Evolutionary conservation across 1,284 basidiomycete genomes (phyloP), one percentile per base, ranked within the genome.

Genomic region (Rhodotorula sp.): DNA sequence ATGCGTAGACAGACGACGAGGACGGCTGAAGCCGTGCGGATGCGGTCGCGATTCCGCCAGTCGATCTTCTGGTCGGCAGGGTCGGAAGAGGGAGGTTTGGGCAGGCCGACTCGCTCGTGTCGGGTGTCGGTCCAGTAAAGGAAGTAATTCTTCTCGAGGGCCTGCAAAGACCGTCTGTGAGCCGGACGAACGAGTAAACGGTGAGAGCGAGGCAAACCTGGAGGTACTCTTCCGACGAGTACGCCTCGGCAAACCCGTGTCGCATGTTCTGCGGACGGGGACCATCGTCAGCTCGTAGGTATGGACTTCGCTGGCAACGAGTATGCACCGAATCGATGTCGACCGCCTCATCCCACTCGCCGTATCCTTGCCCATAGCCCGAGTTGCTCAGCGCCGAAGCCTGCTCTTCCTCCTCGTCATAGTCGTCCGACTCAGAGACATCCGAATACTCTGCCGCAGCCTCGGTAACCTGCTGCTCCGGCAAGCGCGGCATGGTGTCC

Each of bases 1-100:
- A 99, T 92, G 82, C 99, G 98, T 55, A 99, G 85, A 79, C 95
- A 99, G 72, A 98, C 85, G 22, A 97, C 91, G n/a, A 99, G 85
- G 0, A 91, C 91, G 2, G 92, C 95, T 56, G 92, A 90, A 34
- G 91, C 89, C 0, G 94, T 98, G 24, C 80, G 74, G 59, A 81
- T 79, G 17, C 77, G 68, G 60, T 78, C 76, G 36, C 72, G 68
- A 55, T 74, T 73, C 20, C 74, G 69, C 74, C 74, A 75, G 67
- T 75, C 74, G 52, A 74, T 74, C 61, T 71, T 69, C 32, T 70
- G 64, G 64, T 65, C 63, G 54, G 68, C 69, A 2, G 72, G 72
- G 53, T 71, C 56, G 27, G 68, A 55, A 20, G 73, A 73, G 2
- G 66, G 71, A 6, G 71, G 71, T 29, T 69, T 73, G 15, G 71